Evolutionary conservation across 768 basidiomycete genomes (phyloP).

Genomic region (Jaapia argillacea): DNA sequence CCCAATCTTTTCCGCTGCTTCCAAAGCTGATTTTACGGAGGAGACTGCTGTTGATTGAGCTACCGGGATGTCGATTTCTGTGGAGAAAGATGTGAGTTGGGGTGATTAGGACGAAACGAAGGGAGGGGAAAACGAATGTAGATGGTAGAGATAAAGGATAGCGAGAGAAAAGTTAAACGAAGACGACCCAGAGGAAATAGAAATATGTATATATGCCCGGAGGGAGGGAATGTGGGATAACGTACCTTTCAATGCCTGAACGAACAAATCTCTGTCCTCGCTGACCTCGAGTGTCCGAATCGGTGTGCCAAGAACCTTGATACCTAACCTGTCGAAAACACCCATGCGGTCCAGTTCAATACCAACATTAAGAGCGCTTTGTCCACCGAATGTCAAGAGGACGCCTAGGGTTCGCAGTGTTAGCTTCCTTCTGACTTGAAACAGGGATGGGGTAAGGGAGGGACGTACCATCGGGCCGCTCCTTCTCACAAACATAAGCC

Average conservation of each 20-base stretch:
- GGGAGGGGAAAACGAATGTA: too few relatives aligned
- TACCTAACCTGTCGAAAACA: constrained; percentile 82
- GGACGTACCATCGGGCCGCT: constrained; percentile 95
- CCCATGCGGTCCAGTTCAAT: constrained; percentile 97
- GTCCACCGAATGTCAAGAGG: constrained; percentile 95
- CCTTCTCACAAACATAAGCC: constrained; percentile 97
- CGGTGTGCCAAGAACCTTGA: constrained; percentile 91
- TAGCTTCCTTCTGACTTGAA: too few relatives aligned
- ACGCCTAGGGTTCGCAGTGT: too few relatives aligned
- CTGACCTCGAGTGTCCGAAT: constrained; percentile 91
- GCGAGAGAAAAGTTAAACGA: background rate
- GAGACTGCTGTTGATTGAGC: constrained; percentile 96
- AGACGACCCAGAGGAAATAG: constrained; percentile 1
- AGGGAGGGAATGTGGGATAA: too few relatives aligned
- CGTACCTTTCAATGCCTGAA: constrained; percentile 89
- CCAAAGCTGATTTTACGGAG: constrained; percentile 86
- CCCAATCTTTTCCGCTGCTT: constrained; percentile 84
- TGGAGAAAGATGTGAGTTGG: too few relatives aligned
- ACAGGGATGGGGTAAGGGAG: too few relatives aligned
- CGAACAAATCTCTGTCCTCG: constrained; percentile 95
- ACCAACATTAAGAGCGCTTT: constrained; percentile 95
- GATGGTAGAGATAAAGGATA: constrained; percentile 5
- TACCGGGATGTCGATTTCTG: constrained; percentile 95
- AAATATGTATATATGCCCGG: background rate
- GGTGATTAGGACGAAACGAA: too few relatives aligned